Evolutionary conservation across 495 filamentous ascomycete genomes (phyloP).

Genomic region (Eremomyces bilateralis): DNA sequence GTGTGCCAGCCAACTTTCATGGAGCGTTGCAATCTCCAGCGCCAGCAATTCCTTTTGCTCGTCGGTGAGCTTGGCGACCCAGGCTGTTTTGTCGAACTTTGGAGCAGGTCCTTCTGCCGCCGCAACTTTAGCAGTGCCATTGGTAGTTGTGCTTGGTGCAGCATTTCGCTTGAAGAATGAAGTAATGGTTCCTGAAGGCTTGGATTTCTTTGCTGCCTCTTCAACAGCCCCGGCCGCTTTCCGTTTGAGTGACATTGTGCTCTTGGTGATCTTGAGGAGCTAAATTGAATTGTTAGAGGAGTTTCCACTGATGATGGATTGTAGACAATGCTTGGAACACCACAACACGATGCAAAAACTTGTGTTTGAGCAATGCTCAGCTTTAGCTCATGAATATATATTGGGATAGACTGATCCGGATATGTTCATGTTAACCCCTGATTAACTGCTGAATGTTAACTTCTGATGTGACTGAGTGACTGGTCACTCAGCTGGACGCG

Average conservation of each 20-base stretch:
- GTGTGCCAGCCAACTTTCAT: conserved; percentile 74
- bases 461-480: too few species aligned
- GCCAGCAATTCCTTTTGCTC: conserved; percentile 68
- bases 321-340: too few species aligned
- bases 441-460: too few species aligned
- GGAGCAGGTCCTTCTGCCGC: conserved; percentile 14
- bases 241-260: conserved; percentile 41
- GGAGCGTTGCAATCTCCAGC: conserved; percentile 76
- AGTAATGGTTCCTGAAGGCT: conserved; percentile 38
- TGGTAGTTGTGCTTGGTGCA: conserved; percentile 13
- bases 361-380: too few species aligned
- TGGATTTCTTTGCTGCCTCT: conserved; percentile 46
- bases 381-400: too few species aligned
- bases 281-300: too few species aligned
- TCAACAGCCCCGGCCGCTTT: conserved; percentile 33
- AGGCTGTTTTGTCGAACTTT: conserved; percentile 73
- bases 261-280: too few species aligned
- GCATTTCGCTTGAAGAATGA: conserved; percentile 35
- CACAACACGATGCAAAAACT: too few species aligned
- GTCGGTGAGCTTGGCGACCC: conserved; percentile 51
- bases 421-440: too few species aligned
- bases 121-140: conserved; percentile 19
- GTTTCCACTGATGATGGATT: too few species aligned
- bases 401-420: too few species aligned
- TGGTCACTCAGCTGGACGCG: too few species aligned